Conservation (phyloP, 192 early-diverging fungal genomes). For the Paraglomus brasilianum region DNA sequence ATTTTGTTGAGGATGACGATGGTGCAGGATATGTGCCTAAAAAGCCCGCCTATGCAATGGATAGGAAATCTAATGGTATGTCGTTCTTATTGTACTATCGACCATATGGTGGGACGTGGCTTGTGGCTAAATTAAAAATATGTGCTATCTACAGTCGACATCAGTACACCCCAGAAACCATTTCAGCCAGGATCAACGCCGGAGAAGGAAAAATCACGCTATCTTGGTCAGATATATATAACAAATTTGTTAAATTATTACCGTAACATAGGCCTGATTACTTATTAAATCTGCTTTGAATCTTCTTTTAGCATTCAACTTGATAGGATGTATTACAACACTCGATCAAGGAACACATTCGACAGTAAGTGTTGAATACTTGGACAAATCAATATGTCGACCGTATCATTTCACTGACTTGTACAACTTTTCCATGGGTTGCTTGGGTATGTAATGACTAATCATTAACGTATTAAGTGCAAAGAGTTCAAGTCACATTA, state of each 20-base stretch:
- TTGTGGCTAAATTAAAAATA: not conserved
- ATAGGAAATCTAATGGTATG: slow-evolving; percentile 5
- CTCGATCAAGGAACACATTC: slow-evolving; percentile 70
- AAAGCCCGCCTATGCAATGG: slow-evolving; percentile 25
- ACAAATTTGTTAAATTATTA: not conserved
- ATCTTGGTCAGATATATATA: slow-evolving; percentile 44
- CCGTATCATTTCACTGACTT: slow-evolving; percentile 84
- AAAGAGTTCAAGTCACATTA: not conserved
- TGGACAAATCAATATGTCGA: slow-evolving; percentile 76
- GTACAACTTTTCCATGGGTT: slow-evolving; percentile 75
- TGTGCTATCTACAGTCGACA: not conserved
- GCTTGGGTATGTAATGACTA: slow-evolving; percentile 47
- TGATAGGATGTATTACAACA: slow-evolving; percentile 76
- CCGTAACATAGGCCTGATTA: not conserved
- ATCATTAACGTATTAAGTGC: not conserved
- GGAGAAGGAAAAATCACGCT: slow-evolving; percentile 49
- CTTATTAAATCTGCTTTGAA: not conserved
- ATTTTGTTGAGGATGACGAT: slow-evolving; percentile 92
- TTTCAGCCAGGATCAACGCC: slow-evolving; percentile 90
- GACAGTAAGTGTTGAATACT: slow-evolving; percentile 83
- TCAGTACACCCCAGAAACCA: slow-evolving; percentile 49
- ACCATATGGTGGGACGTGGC: not conserved
- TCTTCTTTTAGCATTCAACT: slow-evolving; percentile 68
- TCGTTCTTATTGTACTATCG: slow-evolving; percentile 22
- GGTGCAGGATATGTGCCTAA: slow-evolving; percentile 65